Evolutionary conservation across 805 yeast genomes (phyloP), one percentile per base, ranked within the genome.

Genomic region (Cyberlindnera nakhonratchasimensis): DNA sequence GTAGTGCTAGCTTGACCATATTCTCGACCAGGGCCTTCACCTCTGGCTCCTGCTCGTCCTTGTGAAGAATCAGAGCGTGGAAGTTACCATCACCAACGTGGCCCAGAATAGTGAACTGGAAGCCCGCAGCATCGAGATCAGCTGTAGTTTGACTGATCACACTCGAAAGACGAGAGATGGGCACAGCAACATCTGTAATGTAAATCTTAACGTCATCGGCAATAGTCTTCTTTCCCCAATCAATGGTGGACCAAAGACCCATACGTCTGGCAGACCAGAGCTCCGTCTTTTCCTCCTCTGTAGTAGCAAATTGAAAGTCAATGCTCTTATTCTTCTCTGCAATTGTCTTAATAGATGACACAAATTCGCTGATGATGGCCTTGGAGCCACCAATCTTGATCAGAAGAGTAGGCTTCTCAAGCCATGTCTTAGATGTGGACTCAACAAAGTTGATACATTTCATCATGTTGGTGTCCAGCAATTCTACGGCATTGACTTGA

Each of bases 21-120:
- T 75, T 67, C 21, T 72, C 70, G 12, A 82, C 80, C 11, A 82
- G 54, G 11, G 58, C 54, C 45, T 74, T 72, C 3, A 78, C 81
- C 18, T 59, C 61, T 1, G 64, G 62, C 16, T 66, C 53, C 49
- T 79, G 74, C 17, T 74, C 72, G 0, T 77, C 76, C 34, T 70
- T 71, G 60, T 79, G 82, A 6, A 82, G 65, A 19, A 85, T 70
- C 46, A 82, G 69, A 28, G 84, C 76, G 55, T 86, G 95, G 61
- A 85, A 77, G 61, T 86, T 86, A 26, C 93, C 93, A 59, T 86
- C 95, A 23, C 93, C 93, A 32, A 84, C 86, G 61, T 86, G 95
- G 6, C 91, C 91, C 32, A 85, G 76, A 23, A 81, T 75, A 1
- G 86, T 77, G 37, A 78, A 75, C 28, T 69, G 55, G 31, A 80